Evolutionary conservation across 352 stramenopile species (phyloP).

Genomic region (Globisporangium orthogonon): DNA sequence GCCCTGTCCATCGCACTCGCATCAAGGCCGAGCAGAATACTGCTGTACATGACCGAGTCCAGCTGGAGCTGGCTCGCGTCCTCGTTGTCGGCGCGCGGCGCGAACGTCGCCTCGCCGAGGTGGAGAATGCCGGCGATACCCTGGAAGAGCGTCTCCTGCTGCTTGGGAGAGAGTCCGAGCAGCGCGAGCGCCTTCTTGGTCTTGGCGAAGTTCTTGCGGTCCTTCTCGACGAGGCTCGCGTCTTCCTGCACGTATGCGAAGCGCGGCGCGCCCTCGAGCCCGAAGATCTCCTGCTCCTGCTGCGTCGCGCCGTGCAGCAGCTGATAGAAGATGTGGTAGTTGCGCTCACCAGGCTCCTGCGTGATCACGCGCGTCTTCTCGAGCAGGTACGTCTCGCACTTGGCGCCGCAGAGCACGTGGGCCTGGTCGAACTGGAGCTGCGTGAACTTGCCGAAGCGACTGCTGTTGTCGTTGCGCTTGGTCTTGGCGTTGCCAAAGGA

Average conservation of each 20-base stretch:
- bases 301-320: constrained; percentile 48
- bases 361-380: constrained; percentile 94
- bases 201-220: constrained; percentile 50
- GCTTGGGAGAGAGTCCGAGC: constrained; percentile 41
- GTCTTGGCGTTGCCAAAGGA: constrained; percentile 98
- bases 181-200: constrained; percentile 53
- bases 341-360: constrained; percentile 88
- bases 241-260: constrained; percentile 53
- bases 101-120: constrained; percentile 65
- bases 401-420: constrained; percentile 79
- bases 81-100: constrained; percentile 37
- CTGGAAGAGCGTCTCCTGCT: constrained; percentile 65
- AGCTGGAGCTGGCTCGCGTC: constrained; percentile 37
- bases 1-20: constrained; percentile 42
- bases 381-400: constrained; percentile 94
- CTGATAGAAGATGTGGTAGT: constrained; percentile 97
- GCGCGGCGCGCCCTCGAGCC: constrained; percentile 25
- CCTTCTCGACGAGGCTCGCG: constrained; percentile 26
- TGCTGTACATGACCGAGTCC: constrained; percentile 35
- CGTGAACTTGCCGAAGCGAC: constrained; percentile 96
- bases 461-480: constrained; percentile 95
- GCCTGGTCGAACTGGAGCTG: constrained; percentile 89
- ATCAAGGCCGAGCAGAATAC: constrained; percentile 42
- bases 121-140: constrained; percentile 72
- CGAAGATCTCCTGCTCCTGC: constrained; percentile 32